Evolutionary conservation across 495 filamentous ascomycete species (phyloP).

Genomic region (Echria macrotheca): DNA sequence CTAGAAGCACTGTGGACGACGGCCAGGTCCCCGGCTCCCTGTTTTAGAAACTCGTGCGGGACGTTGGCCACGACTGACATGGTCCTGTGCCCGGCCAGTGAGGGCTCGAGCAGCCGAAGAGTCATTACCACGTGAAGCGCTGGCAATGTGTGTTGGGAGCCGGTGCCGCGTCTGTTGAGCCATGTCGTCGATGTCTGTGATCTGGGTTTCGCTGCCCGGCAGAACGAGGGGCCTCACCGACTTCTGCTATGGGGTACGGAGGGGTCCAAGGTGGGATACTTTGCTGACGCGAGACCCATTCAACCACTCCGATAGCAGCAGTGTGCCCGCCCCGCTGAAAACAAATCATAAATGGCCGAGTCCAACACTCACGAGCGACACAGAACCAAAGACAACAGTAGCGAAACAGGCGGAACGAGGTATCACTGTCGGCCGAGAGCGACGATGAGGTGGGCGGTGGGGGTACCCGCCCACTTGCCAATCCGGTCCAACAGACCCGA

Average conservation of each 20-base stretch:
- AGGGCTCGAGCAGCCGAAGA: constrained; percentile 12
- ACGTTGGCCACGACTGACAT: neutral
- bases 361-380: neutral
- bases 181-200: neutral
- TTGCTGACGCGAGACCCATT: constrained; percentile 14
- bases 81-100: constrained; percentile 4
- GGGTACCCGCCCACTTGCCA: too few relatives aligned
- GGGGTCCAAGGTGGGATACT: neutral
- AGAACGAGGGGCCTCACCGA: constrained; percentile 1
- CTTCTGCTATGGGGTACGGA: constrained; percentile 1
- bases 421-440: too few relatives aligned
- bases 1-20: too few relatives aligned
- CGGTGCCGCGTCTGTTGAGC: neutral
- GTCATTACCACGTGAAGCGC: constrained; percentile 23
- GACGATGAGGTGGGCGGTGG: too few relatives aligned
- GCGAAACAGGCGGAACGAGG: too few relatives aligned
- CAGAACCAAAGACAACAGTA: neutral
- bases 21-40: neutral
- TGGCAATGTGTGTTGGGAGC: constrained; percentile 13
- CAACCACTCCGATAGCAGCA: neutral
- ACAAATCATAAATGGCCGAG: neutral
- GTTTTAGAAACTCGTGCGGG: constrained; percentile 2
- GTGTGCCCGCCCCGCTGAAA: constrained; percentile 1
- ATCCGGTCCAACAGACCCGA: too few relatives aligned
- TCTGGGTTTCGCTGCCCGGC: neutral